Base-by-base conservation (phyloP, 148 eudicot species). In the Cornus controversa region DNA sequence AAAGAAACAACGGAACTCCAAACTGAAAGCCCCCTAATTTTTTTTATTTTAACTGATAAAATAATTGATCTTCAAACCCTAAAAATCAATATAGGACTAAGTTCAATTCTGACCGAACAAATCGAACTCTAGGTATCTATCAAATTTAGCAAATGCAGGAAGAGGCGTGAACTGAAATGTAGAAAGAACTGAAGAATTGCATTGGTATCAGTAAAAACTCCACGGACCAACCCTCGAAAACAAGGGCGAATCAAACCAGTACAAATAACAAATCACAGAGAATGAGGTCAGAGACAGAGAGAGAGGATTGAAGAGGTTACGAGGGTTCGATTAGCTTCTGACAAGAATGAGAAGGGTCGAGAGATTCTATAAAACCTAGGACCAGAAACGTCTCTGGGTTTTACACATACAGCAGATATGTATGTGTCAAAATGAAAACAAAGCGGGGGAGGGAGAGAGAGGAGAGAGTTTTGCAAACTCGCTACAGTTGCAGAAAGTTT, bases 351-450 rank as follows among this genome's bases (percentile, higher is more conserved):
- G 75, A 28, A 72, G 29, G 37, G 2, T 28, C n/a, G 31, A 6
- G 27, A 16, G 31, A 13, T 45, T 66, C 25, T n/a, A 66, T 70
- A 70, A 77, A 77, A 69, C 79, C 80, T 77, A 70, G 75, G 3
- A 62, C 60, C 60, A 54, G 18, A 54, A 54, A 54, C 5, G 60
- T 10, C 14, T 0, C 8, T 7, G 2, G 31, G 8, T 42, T 42
- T 42, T 7, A 42, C 10, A 10, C 8, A 42, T 7, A 42, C 11
- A 42, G 50, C 8, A 42, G 50, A 42, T 0, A 7, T 10, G 50
- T 42, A 42, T 10, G 8, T 10, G 50, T 42, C 50, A 10, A 10
- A 42, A 7, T 42, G 8, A 10, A 42, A 42, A 6, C 50, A 10
- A 42, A 42, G 50, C 5, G 50, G 2, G 45, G 8, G 45, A 40